These are phyloP conservation scores for Coniferiporia sulphurascens DNA, from an alignment of 1,284 basidiomycete genomes.

Conservation along the genomic window DNA sequence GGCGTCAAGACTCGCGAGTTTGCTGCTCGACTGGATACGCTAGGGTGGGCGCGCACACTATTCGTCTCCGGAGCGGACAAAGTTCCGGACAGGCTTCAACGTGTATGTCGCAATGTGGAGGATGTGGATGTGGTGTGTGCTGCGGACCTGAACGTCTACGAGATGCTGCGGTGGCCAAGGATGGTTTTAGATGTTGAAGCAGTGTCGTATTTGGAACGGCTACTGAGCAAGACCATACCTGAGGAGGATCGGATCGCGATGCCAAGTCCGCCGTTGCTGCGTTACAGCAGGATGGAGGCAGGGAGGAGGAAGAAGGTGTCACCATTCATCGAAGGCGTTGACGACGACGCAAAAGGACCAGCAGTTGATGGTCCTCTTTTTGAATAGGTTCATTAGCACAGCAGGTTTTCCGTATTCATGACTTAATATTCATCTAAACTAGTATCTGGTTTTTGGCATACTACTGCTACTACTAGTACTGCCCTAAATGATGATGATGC, in stretches of 20 bases:
- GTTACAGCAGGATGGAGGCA: conserved; percentile 11
- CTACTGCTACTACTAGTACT: too few relatives aligned
- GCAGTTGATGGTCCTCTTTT: conserved; percentile 4
- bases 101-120: conserved; percentile 61
- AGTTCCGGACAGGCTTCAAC: conserved; percentile 48
- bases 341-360: conserved; percentile 1
- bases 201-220: conserved; percentile 62
- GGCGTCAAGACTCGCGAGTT: conserved; percentile 63
- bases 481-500: too few relatives aligned
- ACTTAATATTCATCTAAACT: too few relatives aligned
- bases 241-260: conserved; percentile 15
- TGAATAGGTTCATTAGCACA: background rate
- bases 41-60: conserved; percentile 64
- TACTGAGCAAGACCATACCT: conserved; percentile 37
- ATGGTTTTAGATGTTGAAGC: conserved; percentile 68
- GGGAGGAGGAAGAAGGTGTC: conserved; percentile 16
- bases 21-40: conserved; percentile 48
- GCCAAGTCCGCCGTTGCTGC: conserved; percentile 12
- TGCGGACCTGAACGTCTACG: conserved; percentile 70
- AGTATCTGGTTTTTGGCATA: too few relatives aligned
- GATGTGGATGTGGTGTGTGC: conserved; percentile 57
- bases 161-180: conserved; percentile 71
- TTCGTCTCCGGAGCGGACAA: conserved; percentile 64
- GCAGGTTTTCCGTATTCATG: background rate
- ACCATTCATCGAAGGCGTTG: conserved; percentile 10